Evolutionary conservation across 495 filamentous ascomycete genomes (phyloP).

Genomic region (Trichoderma erinaceum): DNA sequence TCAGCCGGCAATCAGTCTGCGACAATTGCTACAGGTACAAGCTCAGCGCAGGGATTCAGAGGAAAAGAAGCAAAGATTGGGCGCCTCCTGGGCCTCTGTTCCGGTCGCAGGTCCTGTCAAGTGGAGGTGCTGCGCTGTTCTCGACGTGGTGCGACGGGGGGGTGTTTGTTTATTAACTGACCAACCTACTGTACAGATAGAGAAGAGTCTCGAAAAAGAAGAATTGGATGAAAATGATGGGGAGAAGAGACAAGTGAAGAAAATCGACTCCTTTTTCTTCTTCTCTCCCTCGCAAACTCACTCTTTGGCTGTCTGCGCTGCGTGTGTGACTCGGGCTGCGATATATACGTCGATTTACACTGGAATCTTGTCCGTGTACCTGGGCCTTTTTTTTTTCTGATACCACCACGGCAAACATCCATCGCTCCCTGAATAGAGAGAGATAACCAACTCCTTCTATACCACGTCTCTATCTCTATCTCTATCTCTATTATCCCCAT

Average conservation of each 20-base stretch:
- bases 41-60: not conserved
- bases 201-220: not conserved
- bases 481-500: too few relatives aligned
- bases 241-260: not conserved
- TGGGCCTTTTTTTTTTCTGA: too few relatives aligned
- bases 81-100: not conserved
- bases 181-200: not conserved
- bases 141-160: conserved; percentile 4
- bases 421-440: too few relatives aligned
- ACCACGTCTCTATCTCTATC: too few relatives aligned
- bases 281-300: not conserved
- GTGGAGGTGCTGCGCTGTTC: conserved; percentile 1
- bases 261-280: not conserved
- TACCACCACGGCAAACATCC: too few relatives aligned
- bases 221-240: not conserved
- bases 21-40: not conserved
- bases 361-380: too few relatives aligned
- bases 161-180: not conserved
- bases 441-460: too few relatives aligned
- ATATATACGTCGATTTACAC: too few relatives aligned
- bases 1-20: not conserved
- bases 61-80: not conserved
- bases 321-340: too few relatives aligned
- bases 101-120: not conserved
- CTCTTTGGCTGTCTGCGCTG: not conserved